Base-by-base conservation (phyloP, 2,329 filamentous ascomycete genomes). In the Rutstroemia sp. region DNA sequence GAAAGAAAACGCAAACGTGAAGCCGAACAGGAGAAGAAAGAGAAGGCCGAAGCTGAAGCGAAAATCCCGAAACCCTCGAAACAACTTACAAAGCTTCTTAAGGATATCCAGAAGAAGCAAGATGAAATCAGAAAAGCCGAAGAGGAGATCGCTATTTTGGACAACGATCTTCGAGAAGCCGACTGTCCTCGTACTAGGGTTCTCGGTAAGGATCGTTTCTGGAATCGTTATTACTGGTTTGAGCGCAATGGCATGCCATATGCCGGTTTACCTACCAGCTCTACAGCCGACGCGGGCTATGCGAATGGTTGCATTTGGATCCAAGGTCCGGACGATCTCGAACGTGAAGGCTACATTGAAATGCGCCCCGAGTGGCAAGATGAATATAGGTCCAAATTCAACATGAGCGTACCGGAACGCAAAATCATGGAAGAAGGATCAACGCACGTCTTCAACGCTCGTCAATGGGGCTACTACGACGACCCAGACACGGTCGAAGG, bases 191-290 rank as follows among this genome's bases (percentile, higher is more conserved):
- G 94, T 60, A 96, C 92, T 18, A 86, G 90, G 61, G 85, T 92
- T 18, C 78, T 99, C 25, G 94, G 94, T 59, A 92, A 94, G 70
- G 94, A 99, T 72, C 85, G 94, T 46, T 99, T 96, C 77, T 96
- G 92, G 85, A 97, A 99, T 72, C 84, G 92, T 54, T 99, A 97
- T 73, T 97, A 95, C 77, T 99, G 94, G 92, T 96, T 97, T 71
- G 94, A 99, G 73, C 87, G 92, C 61, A 99, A 97, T 67, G 94
- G 92, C 23, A 97, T 97, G 92, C 94, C 94, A 0, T 96, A 92
- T 67, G 90, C 81, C 34, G 94, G 94, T 4, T 78, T 96, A 55
- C 92, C 92, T 0, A 83, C 81, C 62, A 95, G 90, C 71, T 96
- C 92, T 16, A 97, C 92, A 1, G 88, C 90, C 1, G 79, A 85